These are phyloP conservation scores for Aspergillus wentii DNA, from an alignment of 495 filamentous ascomycete genomes.

Conservation along the genomic window DNA sequence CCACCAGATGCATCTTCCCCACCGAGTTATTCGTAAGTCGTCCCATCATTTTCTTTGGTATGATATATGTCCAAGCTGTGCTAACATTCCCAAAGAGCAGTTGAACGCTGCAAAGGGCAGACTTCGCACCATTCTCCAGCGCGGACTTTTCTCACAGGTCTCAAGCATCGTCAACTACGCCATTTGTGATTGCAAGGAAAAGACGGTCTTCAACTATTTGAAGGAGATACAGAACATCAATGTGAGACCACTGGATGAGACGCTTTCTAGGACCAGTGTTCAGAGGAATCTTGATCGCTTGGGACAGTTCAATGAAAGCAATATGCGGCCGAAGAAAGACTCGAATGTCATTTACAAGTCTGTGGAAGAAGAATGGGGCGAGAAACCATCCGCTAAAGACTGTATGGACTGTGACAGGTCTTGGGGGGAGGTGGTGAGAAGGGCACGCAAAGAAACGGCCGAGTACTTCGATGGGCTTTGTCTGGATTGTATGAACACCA, in stretches of 20 bases:
- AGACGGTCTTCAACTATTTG: background rate
- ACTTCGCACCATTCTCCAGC: slow-evolving; percentile 1
- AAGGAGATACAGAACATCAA: background rate
- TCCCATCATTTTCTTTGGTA: background rate
- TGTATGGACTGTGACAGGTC: no score
- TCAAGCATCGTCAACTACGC: background rate
- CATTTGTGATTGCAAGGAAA: background rate
- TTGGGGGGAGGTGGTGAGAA: no score
- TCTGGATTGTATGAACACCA: slow-evolving; percentile 3
- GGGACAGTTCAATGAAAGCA: no score
- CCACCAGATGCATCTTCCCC: background rate
- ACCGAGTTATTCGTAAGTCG: slow-evolving; percentile 1
- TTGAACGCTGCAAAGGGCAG: slow-evolving; percentile 4
- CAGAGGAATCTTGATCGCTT: no score
- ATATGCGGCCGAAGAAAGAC: no score
- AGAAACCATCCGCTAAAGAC: no score
- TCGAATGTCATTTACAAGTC: no score
- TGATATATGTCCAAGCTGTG: no score
- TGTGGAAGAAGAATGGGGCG: no score
- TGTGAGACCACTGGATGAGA: slow-evolving; percentile 3
- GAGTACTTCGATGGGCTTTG: slow-evolving; percentile 4
- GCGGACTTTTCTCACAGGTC: background rate
- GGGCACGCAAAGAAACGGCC: no score
- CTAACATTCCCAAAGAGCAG: background rate
- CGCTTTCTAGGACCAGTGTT: background rate